A percentile compares a stretch with the other conserved stretches of the same genome.
phyloP scores from a whole-genome alignment of 2,329 filamentous ascomycete species.

The Orbilia blumenaviensis region DNA sequence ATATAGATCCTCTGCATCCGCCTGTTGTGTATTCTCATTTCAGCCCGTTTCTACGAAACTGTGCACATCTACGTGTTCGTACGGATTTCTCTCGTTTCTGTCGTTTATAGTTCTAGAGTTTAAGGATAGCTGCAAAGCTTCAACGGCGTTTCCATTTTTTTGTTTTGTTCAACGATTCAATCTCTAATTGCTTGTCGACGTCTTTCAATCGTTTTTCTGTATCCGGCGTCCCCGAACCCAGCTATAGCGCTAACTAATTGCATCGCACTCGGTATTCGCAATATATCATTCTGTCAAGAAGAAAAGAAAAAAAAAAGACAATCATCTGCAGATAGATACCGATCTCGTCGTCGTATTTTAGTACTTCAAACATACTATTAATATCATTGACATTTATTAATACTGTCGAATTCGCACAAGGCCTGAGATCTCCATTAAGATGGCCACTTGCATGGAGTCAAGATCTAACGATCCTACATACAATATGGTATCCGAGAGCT shows the following conservation, averaged over 20 bases:
- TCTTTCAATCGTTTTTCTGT: not conserved
- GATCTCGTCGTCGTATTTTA: too few species aligned
- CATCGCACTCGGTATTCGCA: not conserved
- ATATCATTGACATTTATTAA: not conserved
- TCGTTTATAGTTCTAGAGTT: conserved; percentile 16
- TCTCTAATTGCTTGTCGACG: conserved; percentile 7
- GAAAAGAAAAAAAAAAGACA: too few species aligned
- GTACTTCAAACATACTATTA: too few species aligned
- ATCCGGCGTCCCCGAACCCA: too few species aligned
- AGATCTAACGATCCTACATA: conserved; percentile 19
- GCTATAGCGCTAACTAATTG: not conserved
- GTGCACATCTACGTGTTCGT: conserved; percentile 39
- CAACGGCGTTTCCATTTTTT: conserved; percentile 40
- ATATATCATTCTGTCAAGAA: not conserved
- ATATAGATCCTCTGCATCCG: conserved; percentile 36
- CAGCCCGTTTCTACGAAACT: conserved; percentile 1
- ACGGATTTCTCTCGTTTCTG: conserved; percentile 35
- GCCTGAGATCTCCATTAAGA: not conserved
- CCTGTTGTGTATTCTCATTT: conserved; percentile 7
- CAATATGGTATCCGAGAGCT: conserved; percentile 5
- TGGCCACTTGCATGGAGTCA: conserved; percentile 44
- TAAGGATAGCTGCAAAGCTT: conserved; percentile 43
- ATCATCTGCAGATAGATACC: too few species aligned
- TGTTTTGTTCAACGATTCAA: not conserved
- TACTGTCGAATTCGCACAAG: not conserved